These are phyloP conservation scores for Mycena leptocephala DNA, from an alignment of 768 basidiomycete genomes.

Conservation along the genomic window DNA sequence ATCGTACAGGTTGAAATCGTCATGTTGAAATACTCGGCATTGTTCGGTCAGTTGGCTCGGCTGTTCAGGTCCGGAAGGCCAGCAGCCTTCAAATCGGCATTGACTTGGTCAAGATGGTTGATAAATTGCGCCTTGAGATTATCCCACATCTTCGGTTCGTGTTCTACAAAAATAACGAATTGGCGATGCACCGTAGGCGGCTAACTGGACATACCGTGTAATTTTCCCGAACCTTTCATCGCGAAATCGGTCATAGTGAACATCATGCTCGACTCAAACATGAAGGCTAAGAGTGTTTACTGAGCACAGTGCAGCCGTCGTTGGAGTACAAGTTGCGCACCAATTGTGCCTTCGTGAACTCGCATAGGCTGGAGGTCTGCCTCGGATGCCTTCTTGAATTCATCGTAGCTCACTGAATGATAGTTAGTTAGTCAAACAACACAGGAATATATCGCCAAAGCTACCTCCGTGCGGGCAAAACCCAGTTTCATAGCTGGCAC, in stretches of 20 bases:
- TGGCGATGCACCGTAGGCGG: neutral
- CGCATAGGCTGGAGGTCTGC: constrained; percentile 66
- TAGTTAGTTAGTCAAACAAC: neutral
- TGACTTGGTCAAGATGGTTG: constrained; percentile 71
- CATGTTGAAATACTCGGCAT: neutral
- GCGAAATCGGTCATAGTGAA: constrained; percentile 78
- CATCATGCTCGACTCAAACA: constrained; percentile 78
- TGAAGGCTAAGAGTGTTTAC: constrained; percentile 59
- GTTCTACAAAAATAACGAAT: constrained; percentile 53
- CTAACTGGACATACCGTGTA: constrained; percentile 62
- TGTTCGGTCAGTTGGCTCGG: constrained; percentile 14
- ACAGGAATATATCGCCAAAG: constrained; percentile 26
- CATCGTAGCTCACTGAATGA: constrained; percentile 69
- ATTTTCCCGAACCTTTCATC: constrained; percentile 70
- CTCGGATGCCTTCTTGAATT: constrained; percentile 72
- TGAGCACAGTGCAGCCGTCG: neutral
- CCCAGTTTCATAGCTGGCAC: constrained; percentile 74
- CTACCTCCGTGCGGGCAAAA: constrained; percentile 78
- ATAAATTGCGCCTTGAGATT: constrained; percentile 71
- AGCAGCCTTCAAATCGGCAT: constrained; percentile 61
- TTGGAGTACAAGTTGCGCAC: constrained; percentile 46
- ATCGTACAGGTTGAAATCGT: neutral
- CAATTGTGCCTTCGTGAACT: constrained; percentile 68
- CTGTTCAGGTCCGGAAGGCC: constrained; percentile 51
- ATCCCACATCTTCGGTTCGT: constrained; percentile 81